phyloP scores from a whole-genome alignment of 805 yeast species.

The Ogataea dorogensis region DNA sequence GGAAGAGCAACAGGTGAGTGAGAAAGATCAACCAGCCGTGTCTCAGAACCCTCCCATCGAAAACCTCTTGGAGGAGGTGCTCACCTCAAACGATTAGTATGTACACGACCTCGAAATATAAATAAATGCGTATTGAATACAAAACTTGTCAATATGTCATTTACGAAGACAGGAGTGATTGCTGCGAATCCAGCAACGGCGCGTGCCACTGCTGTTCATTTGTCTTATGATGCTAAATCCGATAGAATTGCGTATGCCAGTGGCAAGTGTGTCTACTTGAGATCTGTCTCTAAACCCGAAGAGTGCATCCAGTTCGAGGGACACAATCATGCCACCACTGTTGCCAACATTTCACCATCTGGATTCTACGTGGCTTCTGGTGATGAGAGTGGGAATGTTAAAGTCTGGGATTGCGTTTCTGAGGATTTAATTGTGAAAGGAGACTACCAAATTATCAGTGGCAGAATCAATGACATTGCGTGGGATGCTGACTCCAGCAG shows the following conservation, averaged over 20 bases:
- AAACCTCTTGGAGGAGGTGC: slow-evolving; percentile 2
- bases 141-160: slow-evolving; percentile 15
- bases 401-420: slow-evolving; percentile 76
- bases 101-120: slow-evolving; percentile 6
- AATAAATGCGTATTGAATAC: background rate
- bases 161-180: slow-evolving; percentile 34
- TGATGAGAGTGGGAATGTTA: slow-evolving; percentile 85
- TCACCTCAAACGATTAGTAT: slow-evolving; percentile 1
- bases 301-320: slow-evolving; percentile 65
- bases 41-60: slow-evolving; percentile 3
- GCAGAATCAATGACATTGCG: slow-evolving; percentile 75
- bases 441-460: slow-evolving; percentile 71
- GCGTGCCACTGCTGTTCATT: slow-evolving; percentile 65
- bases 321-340: slow-evolving; percentile 73
- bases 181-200: slow-evolving; percentile 82
- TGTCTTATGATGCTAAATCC: slow-evolving; percentile 69
- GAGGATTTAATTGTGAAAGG: slow-evolving; percentile 64
- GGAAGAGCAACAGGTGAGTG: background rate
- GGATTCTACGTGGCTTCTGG: slow-evolving; percentile 92
- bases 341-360: slow-evolving; percentile 82
- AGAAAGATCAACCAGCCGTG: background rate
- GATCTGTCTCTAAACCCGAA: slow-evolving; percentile 57
- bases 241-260: slow-evolving; percentile 77
- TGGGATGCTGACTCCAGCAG: slow-evolving; percentile 92
- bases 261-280: slow-evolving; percentile 75